A percentile compares a stretch with the other conserved stretches of the same genome.
These are phyloP conservation scores for Sanguinoderma infundibulare DNA, from an alignment of 1,284 basidiomycete genomes.

Conservation along the genomic window DNA sequence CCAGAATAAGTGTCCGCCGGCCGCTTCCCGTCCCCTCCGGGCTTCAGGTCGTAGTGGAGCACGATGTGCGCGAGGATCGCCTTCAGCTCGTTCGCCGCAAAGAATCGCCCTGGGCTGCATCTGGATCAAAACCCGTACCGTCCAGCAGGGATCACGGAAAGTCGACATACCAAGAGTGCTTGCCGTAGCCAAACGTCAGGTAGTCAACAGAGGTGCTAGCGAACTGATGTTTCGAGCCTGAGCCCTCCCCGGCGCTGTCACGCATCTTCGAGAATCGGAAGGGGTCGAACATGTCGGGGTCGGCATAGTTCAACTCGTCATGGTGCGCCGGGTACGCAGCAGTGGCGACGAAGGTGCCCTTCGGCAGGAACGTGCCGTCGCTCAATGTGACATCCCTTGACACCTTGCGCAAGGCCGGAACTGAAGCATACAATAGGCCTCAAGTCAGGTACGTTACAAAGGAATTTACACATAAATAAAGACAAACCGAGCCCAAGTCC, in stretches of 20 bases:
- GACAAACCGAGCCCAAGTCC: conserved; percentile 31
- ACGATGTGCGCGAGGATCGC: conserved; percentile 48
- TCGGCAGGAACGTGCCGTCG: conserved; percentile 48
- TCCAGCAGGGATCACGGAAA: not conserved
- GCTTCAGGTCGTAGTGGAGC: conserved; percentile 44
- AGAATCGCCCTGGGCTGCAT: conserved; percentile 47
- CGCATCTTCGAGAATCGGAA: conserved; percentile 51
- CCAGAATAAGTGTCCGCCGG: conserved; percentile 4
- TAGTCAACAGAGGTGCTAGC: conserved; percentile 37
- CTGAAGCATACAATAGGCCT: conserved; percentile 1
- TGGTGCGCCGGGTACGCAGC: conserved; percentile 45
- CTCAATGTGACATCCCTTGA: conserved; percentile 42
- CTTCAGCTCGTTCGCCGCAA: conserved; percentile 50
- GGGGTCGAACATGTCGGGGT: conserved; percentile 45
- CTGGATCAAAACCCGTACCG: not conserved
- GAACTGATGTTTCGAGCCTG: conserved; percentile 31
- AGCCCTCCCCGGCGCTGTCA: conserved; percentile 26
- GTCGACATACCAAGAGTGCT: conserved; percentile 27
- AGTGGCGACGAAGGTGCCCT: conserved; percentile 44
- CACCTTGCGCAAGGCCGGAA: conserved; percentile 22
- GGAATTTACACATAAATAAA: not conserved
- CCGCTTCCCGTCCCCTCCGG: conserved; percentile 2
- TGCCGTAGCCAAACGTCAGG: conserved; percentile 32
- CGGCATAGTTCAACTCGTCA: conserved; percentile 44
- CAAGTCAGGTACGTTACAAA: too few relatives aligned